A percentile compares a stretch with the other conserved stretches of the same genome.
Evolutionary conservation across 768 basidiomycete species (phyloP).

Genomic region (Xerocomellus amylosporus): DNA sequence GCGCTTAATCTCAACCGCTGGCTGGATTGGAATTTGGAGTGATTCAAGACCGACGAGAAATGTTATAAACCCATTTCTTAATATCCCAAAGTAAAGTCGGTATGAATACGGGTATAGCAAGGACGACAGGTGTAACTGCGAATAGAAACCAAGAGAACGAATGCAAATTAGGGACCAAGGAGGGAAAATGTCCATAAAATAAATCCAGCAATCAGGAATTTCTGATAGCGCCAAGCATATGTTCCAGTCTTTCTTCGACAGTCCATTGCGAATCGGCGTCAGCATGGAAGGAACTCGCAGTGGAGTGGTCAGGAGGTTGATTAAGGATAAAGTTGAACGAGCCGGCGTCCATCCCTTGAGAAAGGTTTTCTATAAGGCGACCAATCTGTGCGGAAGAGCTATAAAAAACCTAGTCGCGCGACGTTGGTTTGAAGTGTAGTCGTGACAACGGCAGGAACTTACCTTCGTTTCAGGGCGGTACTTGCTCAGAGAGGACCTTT

Average conservation of each 20-base stretch:
- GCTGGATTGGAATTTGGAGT: slow-evolving; percentile 57
- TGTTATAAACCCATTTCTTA: slow-evolving; percentile 27
- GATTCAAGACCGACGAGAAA: slow-evolving; percentile 13
- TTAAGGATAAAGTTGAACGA: slow-evolving; percentile 73
- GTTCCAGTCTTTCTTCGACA: slow-evolving; percentile 73
- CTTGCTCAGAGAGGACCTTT: slow-evolving; percentile 52
- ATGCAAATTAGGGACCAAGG: slow-evolving; percentile 10
- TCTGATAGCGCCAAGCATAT: slow-evolving; percentile 52
- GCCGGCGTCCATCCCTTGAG: slow-evolving; percentile 77
- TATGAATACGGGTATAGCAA: slow-evolving; percentile 32
- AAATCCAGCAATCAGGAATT: slow-evolving; percentile 30
- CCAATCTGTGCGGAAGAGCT: slow-evolving; percentile 74
- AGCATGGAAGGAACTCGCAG: slow-evolving; percentile 60
- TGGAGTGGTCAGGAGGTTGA: slow-evolving; percentile 47
- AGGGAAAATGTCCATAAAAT: slow-evolving; percentile 20
- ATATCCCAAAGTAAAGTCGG: slow-evolving; percentile 35
- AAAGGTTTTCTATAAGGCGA: slow-evolving; percentile 78
- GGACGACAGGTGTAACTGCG: slow-evolving; percentile 20
- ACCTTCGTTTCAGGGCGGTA: slow-evolving; percentile 84
- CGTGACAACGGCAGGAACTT: slow-evolving; percentile 22
- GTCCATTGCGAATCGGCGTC: slow-evolving; percentile 64
- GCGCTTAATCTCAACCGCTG: slow-evolving; percentile 72
- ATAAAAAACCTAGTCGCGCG: slow-evolving; percentile 28
- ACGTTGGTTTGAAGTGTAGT: slow-evolving; percentile 8
- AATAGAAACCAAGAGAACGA: slow-evolving; percentile 17